Evolutionary conservation across 2,329 filamentous ascomycete genomes (phyloP).

Genomic region (Westerdykella aurantiaca): DNA sequence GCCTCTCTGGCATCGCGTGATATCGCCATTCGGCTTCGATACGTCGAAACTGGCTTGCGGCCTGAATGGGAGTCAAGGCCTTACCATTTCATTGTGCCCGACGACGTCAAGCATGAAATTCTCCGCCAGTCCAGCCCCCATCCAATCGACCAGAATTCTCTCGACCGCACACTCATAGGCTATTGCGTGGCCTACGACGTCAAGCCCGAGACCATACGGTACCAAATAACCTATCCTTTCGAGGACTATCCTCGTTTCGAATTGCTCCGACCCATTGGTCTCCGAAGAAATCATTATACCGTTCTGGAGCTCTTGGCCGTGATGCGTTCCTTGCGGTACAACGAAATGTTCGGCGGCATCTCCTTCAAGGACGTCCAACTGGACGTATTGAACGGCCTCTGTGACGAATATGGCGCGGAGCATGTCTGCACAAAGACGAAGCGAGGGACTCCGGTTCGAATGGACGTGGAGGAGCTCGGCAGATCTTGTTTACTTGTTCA

Average conservation of each 20-base stretch:
- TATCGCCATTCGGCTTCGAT: slow-evolving; percentile 57
- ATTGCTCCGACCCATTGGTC: slow-evolving; percentile 52
- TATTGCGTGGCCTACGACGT: slow-evolving; percentile 65
- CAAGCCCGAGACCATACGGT: slow-evolving; percentile 57
- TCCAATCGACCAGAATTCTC: slow-evolving; percentile 55
- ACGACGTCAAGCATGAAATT: slow-evolving; percentile 36
- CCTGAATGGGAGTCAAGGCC: slow-evolving; percentile 61
- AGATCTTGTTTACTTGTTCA: slow-evolving; percentile 58
- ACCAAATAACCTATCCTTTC: slow-evolving; percentile 33
- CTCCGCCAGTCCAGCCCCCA: slow-evolving; percentile 37
- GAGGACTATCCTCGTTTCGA: slow-evolving; percentile 65
- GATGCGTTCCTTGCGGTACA: slow-evolving; percentile 64
- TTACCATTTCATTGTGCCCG: slow-evolving; percentile 57
- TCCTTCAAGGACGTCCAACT: slow-evolving; percentile 61
- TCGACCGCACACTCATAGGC: slow-evolving; percentile 62
- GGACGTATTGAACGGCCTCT: slow-evolving; percentile 58
- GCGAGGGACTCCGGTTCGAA: slow-evolving; percentile 49
- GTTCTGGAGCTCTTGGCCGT: slow-evolving; percentile 61
- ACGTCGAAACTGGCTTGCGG: slow-evolving; percentile 57
- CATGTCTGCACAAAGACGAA: slow-evolving; percentile 56
- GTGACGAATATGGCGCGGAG: slow-evolving; percentile 57
- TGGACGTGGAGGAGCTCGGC: slow-evolving; percentile 50
- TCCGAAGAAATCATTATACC: slow-evolving; percentile 50
- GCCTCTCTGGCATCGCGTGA: slow-evolving; percentile 60
- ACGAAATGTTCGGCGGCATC: slow-evolving; percentile 62